Conservation (phyloP, 805 yeast species). For the Saturnispora kantuleensis region DNA sequence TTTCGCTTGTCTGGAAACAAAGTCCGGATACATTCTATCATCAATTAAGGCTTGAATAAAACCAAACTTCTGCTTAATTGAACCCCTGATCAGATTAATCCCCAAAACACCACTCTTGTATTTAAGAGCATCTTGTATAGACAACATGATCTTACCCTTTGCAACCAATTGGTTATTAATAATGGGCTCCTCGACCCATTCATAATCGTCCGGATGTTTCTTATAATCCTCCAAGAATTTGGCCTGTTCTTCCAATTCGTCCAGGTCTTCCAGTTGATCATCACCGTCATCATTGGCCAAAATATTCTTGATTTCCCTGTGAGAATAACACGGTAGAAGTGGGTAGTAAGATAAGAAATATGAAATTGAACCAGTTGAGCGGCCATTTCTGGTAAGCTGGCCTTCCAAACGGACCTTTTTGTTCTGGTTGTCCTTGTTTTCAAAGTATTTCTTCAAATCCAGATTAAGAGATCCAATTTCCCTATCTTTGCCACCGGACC, state of each 20-base stretch:
- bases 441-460: slow-evolving; percentile 9
- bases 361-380: slow-evolving; percentile 35
- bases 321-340: slow-evolving; percentile 49
- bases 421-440: slow-evolving; percentile 9
- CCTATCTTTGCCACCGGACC: slow-evolving; percentile 51
- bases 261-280: slow-evolving; percentile 29
- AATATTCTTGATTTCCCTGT: slow-evolving; percentile 42
- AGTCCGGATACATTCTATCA: slow-evolving; percentile 52
- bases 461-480: slow-evolving; percentile 49
- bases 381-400: slow-evolving; percentile 10
- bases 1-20: slow-evolving; percentile 38
- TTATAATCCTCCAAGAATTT: slow-evolving; percentile 41
- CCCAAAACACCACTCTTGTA: slow-evolving; percentile 56
- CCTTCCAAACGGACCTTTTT: slow-evolving; percentile 9
- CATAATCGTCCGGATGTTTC: slow-evolving; percentile 52
- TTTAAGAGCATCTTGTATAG: slow-evolving; percentile 42
- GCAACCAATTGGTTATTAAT: slow-evolving; percentile 25
- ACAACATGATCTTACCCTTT: slow-evolving; percentile 33
- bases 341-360: slow-evolving; percentile 61
- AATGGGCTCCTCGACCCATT: slow-evolving; percentile 46
- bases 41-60: slow-evolving; percentile 55
- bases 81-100: slow-evolving; percentile 43
- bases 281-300: slow-evolving; percentile 32
- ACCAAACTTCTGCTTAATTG: slow-evolving; percentile 35
- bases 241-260: slow-evolving; percentile 37